Evolutionary conservation across 352 stramenopile species (phyloP).

Genomic region (Pythium sp.): DNA sequence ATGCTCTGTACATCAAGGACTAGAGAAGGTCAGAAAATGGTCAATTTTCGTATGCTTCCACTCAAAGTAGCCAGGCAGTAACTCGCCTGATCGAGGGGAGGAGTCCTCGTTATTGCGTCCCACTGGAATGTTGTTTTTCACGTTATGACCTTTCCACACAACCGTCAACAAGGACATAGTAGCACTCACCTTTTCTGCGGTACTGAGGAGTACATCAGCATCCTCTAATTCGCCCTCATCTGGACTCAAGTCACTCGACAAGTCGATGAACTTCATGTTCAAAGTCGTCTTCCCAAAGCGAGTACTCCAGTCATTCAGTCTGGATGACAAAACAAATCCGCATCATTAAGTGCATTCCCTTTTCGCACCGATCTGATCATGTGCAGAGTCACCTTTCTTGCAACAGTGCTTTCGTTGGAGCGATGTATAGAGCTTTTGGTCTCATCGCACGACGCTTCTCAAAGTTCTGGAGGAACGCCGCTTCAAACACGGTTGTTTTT

Average conservation of each 20-base stretch:
- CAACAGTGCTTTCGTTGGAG: conserved; percentile 42
- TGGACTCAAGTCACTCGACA: conserved; percentile 21
- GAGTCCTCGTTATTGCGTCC: conserved; percentile 30
- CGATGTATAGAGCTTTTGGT: conserved; percentile 42
- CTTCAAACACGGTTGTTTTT: conserved; percentile 47
- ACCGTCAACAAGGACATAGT: not conserved
- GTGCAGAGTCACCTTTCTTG: conserved; percentile 31
- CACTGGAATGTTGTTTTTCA: conserved; percentile 25
- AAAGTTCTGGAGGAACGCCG: conserved; percentile 37
- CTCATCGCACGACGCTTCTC: conserved; percentile 10
- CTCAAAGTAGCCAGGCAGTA: not conserved
- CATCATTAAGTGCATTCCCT: not conserved
- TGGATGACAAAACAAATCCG: conserved; percentile 2
- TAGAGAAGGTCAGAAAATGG: not conserved
- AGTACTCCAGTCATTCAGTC: conserved; percentile 31
- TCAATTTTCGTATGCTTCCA: not conserved
- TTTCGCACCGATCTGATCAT: not conserved
- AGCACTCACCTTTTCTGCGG: conserved; percentile 37
- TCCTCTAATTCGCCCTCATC: conserved; percentile 15
- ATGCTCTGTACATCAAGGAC: conserved; percentile 9
- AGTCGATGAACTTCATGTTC: conserved; percentile 35
- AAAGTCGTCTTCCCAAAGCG: conserved; percentile 34
- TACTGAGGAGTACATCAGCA: conserved; percentile 37
- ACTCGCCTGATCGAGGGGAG: conserved; percentile 14
- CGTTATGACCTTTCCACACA: not conserved